A percentile compares a stretch with the other conserved stretches of the same genome.
phyloP scores from a whole-genome alignment of 2,329 filamentous ascomycete genomes.

The Fusarium camptoceras region DNA sequence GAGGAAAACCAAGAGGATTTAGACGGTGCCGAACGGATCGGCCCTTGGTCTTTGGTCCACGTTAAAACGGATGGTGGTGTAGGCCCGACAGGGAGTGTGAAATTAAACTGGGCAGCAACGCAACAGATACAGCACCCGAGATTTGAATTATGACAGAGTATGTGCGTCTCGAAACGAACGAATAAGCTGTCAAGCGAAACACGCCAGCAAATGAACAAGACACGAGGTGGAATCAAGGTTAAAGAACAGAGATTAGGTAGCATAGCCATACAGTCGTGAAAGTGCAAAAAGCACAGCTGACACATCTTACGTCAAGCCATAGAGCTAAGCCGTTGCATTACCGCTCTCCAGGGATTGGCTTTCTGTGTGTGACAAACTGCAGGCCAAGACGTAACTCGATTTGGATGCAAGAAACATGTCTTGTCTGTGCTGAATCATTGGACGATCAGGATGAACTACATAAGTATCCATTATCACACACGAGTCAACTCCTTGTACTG shows the following conservation, averaged over 20 bases:
- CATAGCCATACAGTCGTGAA: slow-evolving; percentile 9
- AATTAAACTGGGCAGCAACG: slow-evolving; percentile 37
- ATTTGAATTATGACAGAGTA: slow-evolving; percentile 19
- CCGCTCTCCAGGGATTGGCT: slow-evolving; percentile 28
- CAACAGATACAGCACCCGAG: slow-evolving; percentile 15
- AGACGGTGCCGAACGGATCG: slow-evolving; percentile 44
- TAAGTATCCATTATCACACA: neutral
- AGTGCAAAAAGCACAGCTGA: slow-evolving; percentile 29
- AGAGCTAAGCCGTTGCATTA: slow-evolving; percentile 28
- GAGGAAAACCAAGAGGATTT: slow-evolving; percentile 20
- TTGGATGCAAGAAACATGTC: slow-evolving; percentile 39
- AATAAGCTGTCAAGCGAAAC: neutral
- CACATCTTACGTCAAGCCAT: slow-evolving; percentile 16
- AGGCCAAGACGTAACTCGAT: slow-evolving; percentile 44
- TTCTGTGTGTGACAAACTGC: slow-evolving; percentile 37
- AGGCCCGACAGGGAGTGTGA: slow-evolving; percentile 28
- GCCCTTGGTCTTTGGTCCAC: slow-evolving; percentile 43
- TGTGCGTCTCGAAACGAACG: neutral
- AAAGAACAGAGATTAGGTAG: slow-evolving; percentile 8
- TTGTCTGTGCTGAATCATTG: slow-evolving; percentile 38
- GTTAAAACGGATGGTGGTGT: slow-evolving; percentile 38
- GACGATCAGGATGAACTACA: slow-evolving; percentile 8
- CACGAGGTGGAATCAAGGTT: slow-evolving; percentile 34
- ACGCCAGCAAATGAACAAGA: slow-evolving; percentile 2
- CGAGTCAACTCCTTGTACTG: neutral